phyloP scores from a whole-genome alignment of 2,329 filamentous ascomycete species.

The Trichoderma sp. region DNA sequence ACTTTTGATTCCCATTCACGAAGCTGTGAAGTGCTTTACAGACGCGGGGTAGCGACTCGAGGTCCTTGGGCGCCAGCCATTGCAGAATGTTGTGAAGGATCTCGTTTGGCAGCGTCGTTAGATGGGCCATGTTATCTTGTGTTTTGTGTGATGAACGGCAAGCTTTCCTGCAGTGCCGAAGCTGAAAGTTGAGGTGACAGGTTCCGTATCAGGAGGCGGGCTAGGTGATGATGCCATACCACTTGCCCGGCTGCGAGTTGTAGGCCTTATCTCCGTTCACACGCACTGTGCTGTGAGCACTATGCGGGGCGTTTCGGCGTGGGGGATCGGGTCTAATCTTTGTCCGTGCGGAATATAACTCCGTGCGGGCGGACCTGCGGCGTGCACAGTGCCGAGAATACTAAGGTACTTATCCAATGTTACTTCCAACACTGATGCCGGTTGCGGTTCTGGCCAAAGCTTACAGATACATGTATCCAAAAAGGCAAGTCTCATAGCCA shows the following conservation, averaged over 20 bases:
- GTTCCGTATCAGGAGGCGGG: background rate
- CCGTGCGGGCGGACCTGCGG: background rate
- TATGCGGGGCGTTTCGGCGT: background rate
- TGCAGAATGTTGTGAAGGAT: constrained; percentile 62
- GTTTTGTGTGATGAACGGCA: background rate
- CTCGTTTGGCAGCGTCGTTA: constrained; percentile 56
- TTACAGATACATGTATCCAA: background rate
- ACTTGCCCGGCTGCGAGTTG: background rate
- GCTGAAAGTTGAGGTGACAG: background rate
- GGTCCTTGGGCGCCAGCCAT: constrained; percentile 57
- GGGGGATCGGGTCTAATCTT: background rate
- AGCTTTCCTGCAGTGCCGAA: background rate
- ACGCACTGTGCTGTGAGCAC: background rate
- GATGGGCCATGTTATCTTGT: constrained; percentile 21
- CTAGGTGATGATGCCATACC: constrained; percentile 15
- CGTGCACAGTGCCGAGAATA: background rate
- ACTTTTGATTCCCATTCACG: constrained; percentile 56
- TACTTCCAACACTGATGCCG: background rate
- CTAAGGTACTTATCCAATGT: background rate
- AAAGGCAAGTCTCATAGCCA: background rate
- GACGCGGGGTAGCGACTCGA: constrained; percentile 52
- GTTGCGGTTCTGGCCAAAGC: background rate
- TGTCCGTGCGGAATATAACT: background rate
- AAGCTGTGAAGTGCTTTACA: constrained; percentile 56
- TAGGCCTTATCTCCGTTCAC: background rate